Base-by-base conservation (phyloP, 2,329 filamentous ascomycete species). In the Xylaria sp. region DNA sequence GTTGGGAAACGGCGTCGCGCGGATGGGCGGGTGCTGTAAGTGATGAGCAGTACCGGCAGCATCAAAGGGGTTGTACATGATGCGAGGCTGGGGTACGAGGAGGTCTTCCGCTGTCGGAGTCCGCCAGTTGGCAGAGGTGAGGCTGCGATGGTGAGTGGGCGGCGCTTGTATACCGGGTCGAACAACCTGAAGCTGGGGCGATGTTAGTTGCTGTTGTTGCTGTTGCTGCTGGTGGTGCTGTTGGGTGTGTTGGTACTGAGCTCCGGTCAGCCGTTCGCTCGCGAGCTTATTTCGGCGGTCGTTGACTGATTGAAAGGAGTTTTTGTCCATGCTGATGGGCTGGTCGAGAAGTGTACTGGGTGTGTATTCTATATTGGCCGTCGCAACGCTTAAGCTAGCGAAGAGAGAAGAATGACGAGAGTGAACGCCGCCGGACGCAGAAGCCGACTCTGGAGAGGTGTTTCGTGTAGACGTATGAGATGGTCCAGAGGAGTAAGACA, bases 71-170 rank as follows among this genome's bases (percentile, higher is more conserved):
- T 45, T 69, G 61, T 69, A 72, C 54, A 69, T 54, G 29, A 31
- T 63, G 36, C 69, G 69, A 65, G 66, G 17, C 42, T 65, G 61
- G 33, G 66, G 17, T 6, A 54, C 15, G 17, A 42, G 6, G 20
- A 56, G 36, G 11, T 74, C 73, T 20, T 72, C 69, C 17, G 38
- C 47, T 36, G 61, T 55, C 27, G 74, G 71, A 22, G 71, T 25
- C 63, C 75, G 67, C 76, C 76, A 77, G 74, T 77, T 77, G 65
- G 71, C 63, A 17, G 76, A 77, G 54, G 71, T 69, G 61, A 76
- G 65, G 64, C 71, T 67, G 38, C 75, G 72, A 33, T 69, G 38
- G 38, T 64, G 57, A 17, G 20, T 44, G 11, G 50, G 49, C 27
- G 58, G 44, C 11, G 63, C 62, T 56, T 71, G 71, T 53, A 71